Conservation (phyloP, 306 rosid genomes). For the Cyclanthera cordifolia region DNA sequence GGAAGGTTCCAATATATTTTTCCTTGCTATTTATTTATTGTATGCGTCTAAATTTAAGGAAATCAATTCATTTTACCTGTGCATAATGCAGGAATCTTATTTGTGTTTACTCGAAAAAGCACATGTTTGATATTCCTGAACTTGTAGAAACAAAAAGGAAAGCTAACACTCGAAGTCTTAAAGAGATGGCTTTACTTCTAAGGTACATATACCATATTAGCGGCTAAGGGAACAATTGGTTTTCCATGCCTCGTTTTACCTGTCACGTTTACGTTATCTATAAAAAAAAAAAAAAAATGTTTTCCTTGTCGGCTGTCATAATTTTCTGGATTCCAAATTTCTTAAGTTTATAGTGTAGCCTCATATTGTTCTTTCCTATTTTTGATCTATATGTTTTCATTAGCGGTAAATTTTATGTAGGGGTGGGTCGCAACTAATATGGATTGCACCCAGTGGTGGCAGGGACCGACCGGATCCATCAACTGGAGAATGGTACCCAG, state of each 20-base stretch:
- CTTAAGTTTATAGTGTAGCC: background rate
- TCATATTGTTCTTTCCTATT: background rate
- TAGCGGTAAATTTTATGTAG: conserved; percentile 22
- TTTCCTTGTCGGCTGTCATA: background rate
- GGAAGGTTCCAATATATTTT: conserved; percentile 57
- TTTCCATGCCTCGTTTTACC: background rate
- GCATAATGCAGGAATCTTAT: conserved; percentile 62
- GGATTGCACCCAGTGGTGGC: conserved; percentile 99
- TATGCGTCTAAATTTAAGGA: background rate
- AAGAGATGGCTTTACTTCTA: conserved; percentile 87
- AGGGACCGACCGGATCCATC: conserved; percentile 74
- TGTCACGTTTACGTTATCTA: background rate
- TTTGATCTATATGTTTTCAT: background rate
- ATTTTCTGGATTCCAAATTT: background rate
- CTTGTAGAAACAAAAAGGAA: conserved; percentile 75
- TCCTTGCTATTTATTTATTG: background rate
- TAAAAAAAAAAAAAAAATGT: no score
- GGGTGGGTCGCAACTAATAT: conserved; percentile 78
- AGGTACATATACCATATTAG: conserved; percentile 40
- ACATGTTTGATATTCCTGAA: conserved; percentile 78
- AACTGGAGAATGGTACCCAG: conserved; percentile 69
- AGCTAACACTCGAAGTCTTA: conserved; percentile 77
- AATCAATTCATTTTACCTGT: background rate
- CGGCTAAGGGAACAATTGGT: background rate
- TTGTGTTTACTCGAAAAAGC: conserved; percentile 97